Conservation (phyloP, 2,329 filamentous ascomycete species). For the Pseudogymnoascus verrucosus region DNA sequence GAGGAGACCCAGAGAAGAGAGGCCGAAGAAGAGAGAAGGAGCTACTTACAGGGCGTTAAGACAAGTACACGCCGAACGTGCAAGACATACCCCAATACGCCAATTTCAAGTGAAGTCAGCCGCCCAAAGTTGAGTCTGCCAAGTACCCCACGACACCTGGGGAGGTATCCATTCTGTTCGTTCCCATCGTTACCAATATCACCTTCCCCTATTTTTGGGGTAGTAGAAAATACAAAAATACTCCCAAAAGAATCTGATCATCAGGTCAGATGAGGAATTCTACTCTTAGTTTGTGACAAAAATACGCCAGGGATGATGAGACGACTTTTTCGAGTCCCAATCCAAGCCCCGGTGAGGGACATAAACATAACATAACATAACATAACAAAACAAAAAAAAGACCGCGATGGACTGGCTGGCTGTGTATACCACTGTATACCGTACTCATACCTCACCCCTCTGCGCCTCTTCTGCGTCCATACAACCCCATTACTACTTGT, state of each 20-base stretch:
- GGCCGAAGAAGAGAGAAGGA: not conserved
- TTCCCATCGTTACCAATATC: not conserved
- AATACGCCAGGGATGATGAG: not conserved
- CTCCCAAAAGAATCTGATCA: not conserved
- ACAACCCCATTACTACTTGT: not conserved
- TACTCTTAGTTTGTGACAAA: not conserved
- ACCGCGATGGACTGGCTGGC: no score
- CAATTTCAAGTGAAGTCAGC: not conserved
- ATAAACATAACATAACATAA: not conserved
- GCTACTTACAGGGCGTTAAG: not conserved
- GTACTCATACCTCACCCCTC: not conserved
- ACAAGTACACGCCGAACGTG: not conserved
- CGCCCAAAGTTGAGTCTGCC: not conserved
- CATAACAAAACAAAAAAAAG: not conserved
- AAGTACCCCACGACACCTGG: not conserved
- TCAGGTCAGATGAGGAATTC: not conserved
- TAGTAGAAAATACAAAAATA: not conserved
- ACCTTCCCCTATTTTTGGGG: no score
- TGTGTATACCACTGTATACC: not conserved
- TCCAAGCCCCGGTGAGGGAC: no score
- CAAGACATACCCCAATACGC: not conserved
- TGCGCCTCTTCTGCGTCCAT: conserved; percentile 1
- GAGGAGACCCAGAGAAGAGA: not conserved
- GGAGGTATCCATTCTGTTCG: not conserved
- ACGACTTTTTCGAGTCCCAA: not conserved